phyloP scores from a whole-genome alignment of 495 filamentous ascomycete genomes.

The Tetracladium setigerum region DNA sequence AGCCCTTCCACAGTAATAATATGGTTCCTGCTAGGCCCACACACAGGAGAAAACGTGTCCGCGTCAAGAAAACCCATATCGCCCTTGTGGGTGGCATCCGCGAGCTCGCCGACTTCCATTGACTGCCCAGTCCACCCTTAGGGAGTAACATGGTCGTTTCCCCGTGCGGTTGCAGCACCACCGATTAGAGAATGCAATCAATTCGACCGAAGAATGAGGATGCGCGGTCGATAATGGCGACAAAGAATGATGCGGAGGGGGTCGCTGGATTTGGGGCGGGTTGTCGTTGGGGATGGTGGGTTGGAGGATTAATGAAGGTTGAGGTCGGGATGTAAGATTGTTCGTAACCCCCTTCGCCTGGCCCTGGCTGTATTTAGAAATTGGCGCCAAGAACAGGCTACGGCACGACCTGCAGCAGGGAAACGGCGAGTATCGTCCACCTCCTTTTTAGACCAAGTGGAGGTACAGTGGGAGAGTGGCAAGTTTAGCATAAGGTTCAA shows the following conservation, averaged over 20 bases:
- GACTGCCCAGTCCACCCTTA: slow-evolving; percentile 66
- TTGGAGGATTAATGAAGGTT: slow-evolving; percentile 10
- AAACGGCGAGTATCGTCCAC: no score
- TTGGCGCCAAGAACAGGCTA: no score
- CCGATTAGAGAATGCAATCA: slow-evolving; percentile 14
- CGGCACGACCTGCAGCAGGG: no score
- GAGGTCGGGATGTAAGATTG: slow-evolving; percentile 2
- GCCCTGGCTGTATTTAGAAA: no score
- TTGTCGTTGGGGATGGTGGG: slow-evolving; percentile 6
- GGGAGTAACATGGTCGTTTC: slow-evolving; percentile 60
- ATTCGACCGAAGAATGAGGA: slow-evolving; percentile 9
- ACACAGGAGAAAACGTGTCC: slow-evolving; percentile 71
- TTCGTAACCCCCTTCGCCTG: no score
- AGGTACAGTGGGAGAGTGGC: no score
- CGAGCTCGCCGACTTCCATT: slow-evolving; percentile 83
- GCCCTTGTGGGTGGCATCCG: slow-evolving; percentile 77
- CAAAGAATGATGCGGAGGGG: background rate
- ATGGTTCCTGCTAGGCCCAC: slow-evolving; percentile 65
- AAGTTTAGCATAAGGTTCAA: no score
- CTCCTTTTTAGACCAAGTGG: no score
- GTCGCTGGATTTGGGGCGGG: slow-evolving; percentile 12
- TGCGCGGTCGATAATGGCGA: slow-evolving; percentile 4
- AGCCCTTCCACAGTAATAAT: slow-evolving; percentile 83
- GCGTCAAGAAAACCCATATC: slow-evolving; percentile 66
- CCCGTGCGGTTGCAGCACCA: slow-evolving; percentile 16